Percentiles rank a stretch among this genome's conserved stretches.
These are phyloP conservation scores for Galerina sulciceps DNA, from an alignment of 768 basidiomycete species.

Conservation along the genomic window DNA sequence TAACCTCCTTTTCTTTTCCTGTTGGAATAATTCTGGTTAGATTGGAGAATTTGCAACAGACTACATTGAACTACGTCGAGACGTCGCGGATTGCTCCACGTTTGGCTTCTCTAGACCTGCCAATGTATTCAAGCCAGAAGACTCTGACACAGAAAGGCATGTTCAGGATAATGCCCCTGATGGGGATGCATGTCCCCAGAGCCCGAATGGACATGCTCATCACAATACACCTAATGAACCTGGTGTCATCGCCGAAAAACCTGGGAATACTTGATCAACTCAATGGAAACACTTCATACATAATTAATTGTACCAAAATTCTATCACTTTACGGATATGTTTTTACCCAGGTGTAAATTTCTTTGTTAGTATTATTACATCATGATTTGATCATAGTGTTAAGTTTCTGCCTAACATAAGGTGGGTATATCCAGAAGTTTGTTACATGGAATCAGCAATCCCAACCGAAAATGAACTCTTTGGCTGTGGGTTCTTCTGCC, in stretches of 20 bases:
- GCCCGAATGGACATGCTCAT: conserved; percentile 1
- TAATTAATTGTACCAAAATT: not conserved
- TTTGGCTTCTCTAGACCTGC: conserved; percentile 33
- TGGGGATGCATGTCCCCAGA: conserved; percentile 7
- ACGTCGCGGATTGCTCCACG: conserved; percentile 61
- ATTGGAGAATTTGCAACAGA: conserved; percentile 74
- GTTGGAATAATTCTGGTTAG: conserved; percentile 30
- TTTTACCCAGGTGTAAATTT: conserved; percentile 13
- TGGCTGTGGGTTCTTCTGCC: conserved; percentile 10
- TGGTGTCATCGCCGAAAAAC: conserved; percentile 33
- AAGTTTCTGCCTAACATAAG: not conserved
- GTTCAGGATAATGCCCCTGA: conserved; percentile 13
- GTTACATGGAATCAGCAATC: conserved; percentile 57
- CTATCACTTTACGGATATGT: conserved; percentile 4
- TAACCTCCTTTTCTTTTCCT: not conserved
- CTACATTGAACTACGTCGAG: conserved; percentile 71
- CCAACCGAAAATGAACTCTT: conserved; percentile 71
- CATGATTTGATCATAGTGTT: conserved; percentile 11
- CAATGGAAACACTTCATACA: conserved; percentile 1
- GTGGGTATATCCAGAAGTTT: not conserved
- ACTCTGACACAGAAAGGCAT: conserved; percentile 36
- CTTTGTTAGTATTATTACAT: conserved; percentile 16
- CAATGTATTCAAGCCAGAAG: conserved; percentile 28
- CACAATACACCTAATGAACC: not conserved
- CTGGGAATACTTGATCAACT: conserved; percentile 21